Conservation (phyloP, 2,329 filamentous ascomycete genomes). For the Hypoxylon sp. region DNA sequence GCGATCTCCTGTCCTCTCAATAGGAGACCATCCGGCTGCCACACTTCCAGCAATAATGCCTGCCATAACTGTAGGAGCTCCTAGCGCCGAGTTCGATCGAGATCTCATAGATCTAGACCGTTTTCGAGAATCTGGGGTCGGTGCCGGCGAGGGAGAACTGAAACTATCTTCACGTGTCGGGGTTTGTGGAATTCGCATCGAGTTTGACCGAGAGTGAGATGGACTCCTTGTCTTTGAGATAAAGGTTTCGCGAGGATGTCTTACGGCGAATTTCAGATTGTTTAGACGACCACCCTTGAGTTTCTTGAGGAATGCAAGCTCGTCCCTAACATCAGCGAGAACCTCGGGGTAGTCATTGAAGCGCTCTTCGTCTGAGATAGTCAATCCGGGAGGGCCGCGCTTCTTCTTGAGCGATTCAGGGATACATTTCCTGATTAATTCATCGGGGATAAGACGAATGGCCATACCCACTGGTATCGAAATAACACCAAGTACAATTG, state of each 20-base stretch:
- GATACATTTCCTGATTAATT: conserved; percentile 68
- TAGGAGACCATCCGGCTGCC: conserved; percentile 82
- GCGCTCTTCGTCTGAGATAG: conserved; percentile 75
- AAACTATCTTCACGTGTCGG: conserved; percentile 72
- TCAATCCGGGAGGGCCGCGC: conserved; percentile 67
- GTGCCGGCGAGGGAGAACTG: conserved; percentile 63
- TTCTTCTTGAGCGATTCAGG: conserved; percentile 67
- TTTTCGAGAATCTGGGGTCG: conserved; percentile 72
- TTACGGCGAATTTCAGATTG: conserved; percentile 82
- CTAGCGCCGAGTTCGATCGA: conserved; percentile 78
- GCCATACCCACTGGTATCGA: conserved; percentile 87
- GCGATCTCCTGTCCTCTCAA: conserved; percentile 63
- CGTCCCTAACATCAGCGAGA: conserved; percentile 81
- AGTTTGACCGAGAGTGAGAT: conserved; percentile 75
- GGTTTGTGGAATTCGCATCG: conserved; percentile 72
- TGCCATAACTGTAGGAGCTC: conserved; percentile 84
- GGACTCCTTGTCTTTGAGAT: conserved; percentile 72
- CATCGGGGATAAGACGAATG: conserved; percentile 87
- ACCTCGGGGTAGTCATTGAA: conserved; percentile 79
- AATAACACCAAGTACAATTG: conserved; percentile 84
- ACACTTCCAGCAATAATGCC: conserved; percentile 84
- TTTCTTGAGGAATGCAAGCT: conserved; percentile 83
- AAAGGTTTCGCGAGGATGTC: conserved; percentile 80
- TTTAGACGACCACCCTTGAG: conserved; percentile 87
- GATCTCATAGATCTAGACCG: conserved; percentile 78